Evolutionary conservation across 108 stramenopile genomes (phyloP).

Genomic region (Nitzschia putrida): DNA sequence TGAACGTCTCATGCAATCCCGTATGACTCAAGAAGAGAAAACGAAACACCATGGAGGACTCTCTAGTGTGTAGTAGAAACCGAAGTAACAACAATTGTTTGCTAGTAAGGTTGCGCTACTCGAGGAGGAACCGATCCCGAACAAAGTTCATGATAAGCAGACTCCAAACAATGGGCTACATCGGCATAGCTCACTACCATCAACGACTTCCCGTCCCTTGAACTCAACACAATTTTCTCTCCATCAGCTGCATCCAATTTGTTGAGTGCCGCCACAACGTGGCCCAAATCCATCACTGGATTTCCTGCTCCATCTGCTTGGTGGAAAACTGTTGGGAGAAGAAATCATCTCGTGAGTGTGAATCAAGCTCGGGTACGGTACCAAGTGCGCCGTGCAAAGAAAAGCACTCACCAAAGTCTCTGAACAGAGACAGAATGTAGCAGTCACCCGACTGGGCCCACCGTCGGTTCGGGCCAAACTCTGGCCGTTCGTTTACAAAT

Average conservation of each 20-base stretch:
- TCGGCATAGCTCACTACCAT: slow-evolving; percentile 90
- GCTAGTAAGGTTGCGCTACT: slow-evolving; percentile 5
- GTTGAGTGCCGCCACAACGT: slow-evolving; percentile 85
- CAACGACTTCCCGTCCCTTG: slow-evolving; percentile 85
- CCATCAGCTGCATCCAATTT: slow-evolving; percentile 89
- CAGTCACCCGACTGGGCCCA: slow-evolving; percentile 93
- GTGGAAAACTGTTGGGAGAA: slow-evolving; percentile 62
- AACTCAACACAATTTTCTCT: slow-evolving; percentile 86
- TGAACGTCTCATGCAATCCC: too few relatives aligned
- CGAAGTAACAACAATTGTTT: neutral
- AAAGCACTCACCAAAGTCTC: slow-evolving; percentile 80
- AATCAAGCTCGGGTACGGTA: neutral
- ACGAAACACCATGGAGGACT: too few relatives aligned
- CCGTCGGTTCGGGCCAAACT: slow-evolving; percentile 77
- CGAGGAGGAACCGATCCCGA: slow-evolving; percentile 39
- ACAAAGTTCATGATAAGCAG: slow-evolving; percentile 72
- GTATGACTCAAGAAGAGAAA: too few relatives aligned
- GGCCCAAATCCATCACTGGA: slow-evolving; percentile 93
- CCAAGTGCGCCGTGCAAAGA: neutral
- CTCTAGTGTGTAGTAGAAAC: too few relatives aligned
- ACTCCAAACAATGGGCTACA: slow-evolving; percentile 81
- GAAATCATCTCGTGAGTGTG: neutral
- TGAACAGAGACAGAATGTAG: slow-evolving; percentile 87
- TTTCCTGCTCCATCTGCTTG: slow-evolving; percentile 87
- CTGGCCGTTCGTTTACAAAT: slow-evolving; percentile 92